A percentile compares a stretch with the other conserved stretches of the same genome.
phyloP scores from a whole-genome alignment of 1,284 basidiomycete genomes.

The Inonotus hispidus region DNA sequence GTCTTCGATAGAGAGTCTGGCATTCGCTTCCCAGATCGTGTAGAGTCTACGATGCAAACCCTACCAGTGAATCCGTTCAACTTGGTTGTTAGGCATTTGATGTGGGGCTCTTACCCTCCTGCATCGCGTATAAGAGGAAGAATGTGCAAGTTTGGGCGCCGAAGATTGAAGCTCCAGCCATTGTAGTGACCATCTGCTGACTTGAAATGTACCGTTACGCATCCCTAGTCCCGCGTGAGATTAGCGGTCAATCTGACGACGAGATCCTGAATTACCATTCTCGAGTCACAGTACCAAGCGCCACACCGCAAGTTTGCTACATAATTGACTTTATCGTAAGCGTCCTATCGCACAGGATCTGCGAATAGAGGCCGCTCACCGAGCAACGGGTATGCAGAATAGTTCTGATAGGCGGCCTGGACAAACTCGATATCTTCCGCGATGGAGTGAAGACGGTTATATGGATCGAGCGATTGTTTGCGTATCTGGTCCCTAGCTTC shows the following conservation, averaged over 20 bases:
- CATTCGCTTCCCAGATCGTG: slow-evolving; percentile 87
- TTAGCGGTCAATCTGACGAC: slow-evolving; percentile 3
- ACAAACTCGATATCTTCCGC: slow-evolving; percentile 74
- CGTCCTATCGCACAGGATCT: neutral
- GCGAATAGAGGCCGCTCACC: slow-evolving; percentile 38
- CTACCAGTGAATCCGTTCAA: slow-evolving; percentile 33
- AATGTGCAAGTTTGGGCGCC: slow-evolving; percentile 83
- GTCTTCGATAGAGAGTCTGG: slow-evolving; percentile 96
- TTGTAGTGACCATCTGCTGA: slow-evolving; percentile 92
- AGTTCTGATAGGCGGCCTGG: slow-evolving; percentile 44
- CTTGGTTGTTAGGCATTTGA: neutral
- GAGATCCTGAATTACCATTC: slow-evolving; percentile 36
- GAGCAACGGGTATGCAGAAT: slow-evolving; percentile 22
- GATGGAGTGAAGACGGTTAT: slow-evolving; percentile 85
- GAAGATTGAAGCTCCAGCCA: slow-evolving; percentile 84
- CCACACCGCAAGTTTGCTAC: slow-evolving; percentile 90
- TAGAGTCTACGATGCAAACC: slow-evolving; percentile 88
- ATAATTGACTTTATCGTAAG: slow-evolving; percentile 7
- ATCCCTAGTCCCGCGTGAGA: slow-evolving; percentile 27
- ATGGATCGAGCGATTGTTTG: slow-evolving; percentile 69
- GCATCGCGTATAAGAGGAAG: slow-evolving; percentile 51
- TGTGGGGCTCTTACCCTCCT: slow-evolving; percentile 48
- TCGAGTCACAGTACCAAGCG: slow-evolving; percentile 87
- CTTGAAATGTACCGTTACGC: slow-evolving; percentile 83
- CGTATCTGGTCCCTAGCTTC: slow-evolving; percentile 45